Base-by-base conservation (phyloP, 2,329 filamentous ascomycete species). In the Aspergillus terreus region DNA sequence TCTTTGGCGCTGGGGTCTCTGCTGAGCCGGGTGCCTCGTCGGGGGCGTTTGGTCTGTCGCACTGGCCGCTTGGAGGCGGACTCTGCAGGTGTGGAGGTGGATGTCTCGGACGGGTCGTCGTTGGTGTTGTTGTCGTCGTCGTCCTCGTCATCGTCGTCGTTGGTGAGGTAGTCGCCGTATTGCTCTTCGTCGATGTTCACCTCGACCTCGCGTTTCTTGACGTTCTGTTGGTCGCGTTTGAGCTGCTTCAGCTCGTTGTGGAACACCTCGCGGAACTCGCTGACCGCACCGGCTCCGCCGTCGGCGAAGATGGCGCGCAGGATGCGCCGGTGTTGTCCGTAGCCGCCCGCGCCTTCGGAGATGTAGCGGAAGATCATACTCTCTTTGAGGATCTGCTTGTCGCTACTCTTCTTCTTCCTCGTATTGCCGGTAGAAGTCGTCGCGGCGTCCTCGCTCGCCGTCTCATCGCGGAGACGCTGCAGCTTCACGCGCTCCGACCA, bases 291-390 rank as follows among this genome's bases (percentile, higher is more conserved):
- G 11, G 61, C 52, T 33, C 63, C 61, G 7, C 75, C 76, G 57
- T 78, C 71, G 4, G 76, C 75, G 57, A 78, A 78, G 40, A 78
- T 70, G 17, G 76, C 71, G 17, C 74, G 64, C 10, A 78, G 43
- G 19, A 78, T 75, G 38, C 74, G 68, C 47, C 75, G 66, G 21
- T 71, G 62, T 19, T 63, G 65, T 6, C 71, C 70, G 35, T 63
- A 65, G 9, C 63, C 61, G 15, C 60, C 59, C 9, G 55, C 59
- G 5, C 61, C 62, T 0, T 62, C 58, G 4, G 58, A 57, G n/a
- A 77, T 69, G 50, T 76, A 78, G 45, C 66, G 68, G 54, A 68
- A 69, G 9, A 78, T 67, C 50, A 78, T 53, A 46, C 75, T 77
- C 11, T 70, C 64, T 23, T 69, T 64, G 35, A 69, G 54, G 27